phyloP scores from a whole-genome alignment of 768 basidiomycete genomes.

The Agrocybe chaxingu region DNA sequence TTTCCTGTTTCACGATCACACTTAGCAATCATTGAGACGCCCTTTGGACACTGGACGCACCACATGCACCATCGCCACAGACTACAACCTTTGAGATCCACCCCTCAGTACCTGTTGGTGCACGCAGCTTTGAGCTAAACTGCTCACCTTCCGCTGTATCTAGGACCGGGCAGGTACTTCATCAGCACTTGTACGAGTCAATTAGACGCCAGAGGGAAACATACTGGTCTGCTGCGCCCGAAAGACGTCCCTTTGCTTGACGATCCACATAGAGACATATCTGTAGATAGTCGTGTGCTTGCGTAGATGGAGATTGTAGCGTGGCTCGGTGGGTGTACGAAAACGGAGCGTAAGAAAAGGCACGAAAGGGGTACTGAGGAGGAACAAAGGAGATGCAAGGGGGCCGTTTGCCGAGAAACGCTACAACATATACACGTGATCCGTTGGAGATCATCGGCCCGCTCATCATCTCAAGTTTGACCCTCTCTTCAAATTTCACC shows the following conservation, averaged over 20 bases:
- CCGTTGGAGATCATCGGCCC: background rate
- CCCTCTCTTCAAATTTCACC: background rate
- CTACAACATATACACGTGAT: background rate
- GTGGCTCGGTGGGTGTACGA: background rate
- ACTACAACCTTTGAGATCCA: slow-evolving; percentile 59
- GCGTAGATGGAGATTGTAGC: background rate
- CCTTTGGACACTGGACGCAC: slow-evolving; percentile 37
- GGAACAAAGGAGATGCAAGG: slow-evolving; percentile 3
- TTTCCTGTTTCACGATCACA: slow-evolving; percentile 49
- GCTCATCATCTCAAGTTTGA: no score
- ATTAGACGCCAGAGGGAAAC: slow-evolving; percentile 13
- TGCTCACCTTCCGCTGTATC: slow-evolving; percentile 46
- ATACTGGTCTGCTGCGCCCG: slow-evolving; percentile 51
- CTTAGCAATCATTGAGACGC: slow-evolving; percentile 15
- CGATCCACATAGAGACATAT: slow-evolving; percentile 55
- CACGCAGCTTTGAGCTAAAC: background rate
- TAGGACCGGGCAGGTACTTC: slow-evolving; percentile 14
- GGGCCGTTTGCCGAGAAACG: slow-evolving; percentile 5
- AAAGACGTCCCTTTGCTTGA: slow-evolving; percentile 51
- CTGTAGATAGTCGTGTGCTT: background rate
- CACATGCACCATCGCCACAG: slow-evolving; percentile 96
- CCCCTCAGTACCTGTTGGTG: slow-evolving; percentile 5
- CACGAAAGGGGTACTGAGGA: background rate
- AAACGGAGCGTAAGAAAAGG: background rate
- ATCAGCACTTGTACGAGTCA: slow-evolving; percentile 4